Conservation (phyloP, 495 filamentous ascomycete species). For the Cudoniella acicularis region DNA sequence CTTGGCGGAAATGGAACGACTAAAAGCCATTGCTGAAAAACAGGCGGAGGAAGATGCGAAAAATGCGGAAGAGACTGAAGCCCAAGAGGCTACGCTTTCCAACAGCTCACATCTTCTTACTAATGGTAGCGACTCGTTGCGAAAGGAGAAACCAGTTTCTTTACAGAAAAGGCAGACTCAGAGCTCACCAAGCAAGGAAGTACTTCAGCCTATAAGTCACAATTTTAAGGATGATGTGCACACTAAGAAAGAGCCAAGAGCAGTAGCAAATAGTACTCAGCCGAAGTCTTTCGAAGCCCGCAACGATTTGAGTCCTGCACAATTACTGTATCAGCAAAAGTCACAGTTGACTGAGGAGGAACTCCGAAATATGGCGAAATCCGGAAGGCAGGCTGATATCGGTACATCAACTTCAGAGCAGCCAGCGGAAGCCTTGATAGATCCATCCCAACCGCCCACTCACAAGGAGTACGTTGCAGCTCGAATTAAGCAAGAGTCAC, state of each 20-base stretch:
- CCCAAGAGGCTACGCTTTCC: neutral
- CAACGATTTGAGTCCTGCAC: neutral
- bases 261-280: neutral
- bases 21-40: neutral
- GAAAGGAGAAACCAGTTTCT: slow-evolving; percentile 13
- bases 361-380: neutral
- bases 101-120: neutral
- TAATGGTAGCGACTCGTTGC: slow-evolving; percentile 1
- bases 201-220: slow-evolving; percentile 2
- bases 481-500: slow-evolving; percentile 54
- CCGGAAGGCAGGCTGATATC: too few species aligned
- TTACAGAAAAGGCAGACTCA: slow-evolving; percentile 14
- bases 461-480: slow-evolving; percentile 62
- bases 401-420: too few species aligned
- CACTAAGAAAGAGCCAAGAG: neutral
- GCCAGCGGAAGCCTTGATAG: slow-evolving; percentile 4
- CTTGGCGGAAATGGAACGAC: slow-evolving; percentile 9
- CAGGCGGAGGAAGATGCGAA: slow-evolving; percentile 2
- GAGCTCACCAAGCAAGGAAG: slow-evolving; percentile 3
- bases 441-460: slow-evolving; percentile 39
- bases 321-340: neutral
- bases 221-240: slow-evolving; percentile 6
- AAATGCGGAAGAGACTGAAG: neutral
- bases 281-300: neutral
- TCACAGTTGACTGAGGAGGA: neutral